phyloP scores from a whole-genome alignment of 495 filamentous ascomycete species.

The Xylaria palmicola region DNA sequence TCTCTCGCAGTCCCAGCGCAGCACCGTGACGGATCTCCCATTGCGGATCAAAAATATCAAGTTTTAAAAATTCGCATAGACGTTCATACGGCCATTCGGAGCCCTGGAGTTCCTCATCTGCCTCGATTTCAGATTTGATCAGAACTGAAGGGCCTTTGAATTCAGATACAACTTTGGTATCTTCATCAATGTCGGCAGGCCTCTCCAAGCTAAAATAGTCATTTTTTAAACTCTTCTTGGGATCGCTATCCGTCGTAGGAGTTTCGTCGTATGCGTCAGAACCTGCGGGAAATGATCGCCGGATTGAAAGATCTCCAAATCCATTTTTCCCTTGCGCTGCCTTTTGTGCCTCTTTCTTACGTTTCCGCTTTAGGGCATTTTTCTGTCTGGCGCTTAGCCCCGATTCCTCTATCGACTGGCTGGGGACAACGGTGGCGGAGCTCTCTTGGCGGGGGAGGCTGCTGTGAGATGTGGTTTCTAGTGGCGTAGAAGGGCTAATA shows the following conservation, averaged over 20 bases:
- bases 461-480: constrained; percentile 40
- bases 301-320: constrained; percentile 83
- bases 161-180: constrained; percentile 88
- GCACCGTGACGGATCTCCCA: constrained; percentile 99
- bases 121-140: constrained; percentile 62
- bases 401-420: constrained; percentile 58
- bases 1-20: constrained; percentile 90
- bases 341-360: constrained; percentile 78
- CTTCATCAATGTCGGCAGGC: constrained; percentile 70
- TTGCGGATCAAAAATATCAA: constrained; percentile 88
- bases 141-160: constrained; percentile 76
- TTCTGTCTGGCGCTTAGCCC: constrained; percentile 86
- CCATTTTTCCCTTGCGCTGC: constrained; percentile 63
- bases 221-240: constrained; percentile 68
- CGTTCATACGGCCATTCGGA: constrained; percentile 93
- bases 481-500: constrained; percentile 40
- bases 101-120: constrained; percentile 71
- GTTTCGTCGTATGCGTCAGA: constrained; percentile 56
- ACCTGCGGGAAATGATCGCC: constrained; percentile 59
- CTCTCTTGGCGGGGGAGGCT: constrained; percentile 41
- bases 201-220: constrained; percentile 91
- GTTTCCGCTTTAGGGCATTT: constrained; percentile 90
- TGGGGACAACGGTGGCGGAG: constrained; percentile 24
- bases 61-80: constrained; percentile 86
- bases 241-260: constrained; percentile 57